A percentile compares a stretch with the other conserved stretches of the same genome.
Conservation (phyloP, 2,329 filamentous ascomycete genomes). For the Fusarium piperis region DNA sequence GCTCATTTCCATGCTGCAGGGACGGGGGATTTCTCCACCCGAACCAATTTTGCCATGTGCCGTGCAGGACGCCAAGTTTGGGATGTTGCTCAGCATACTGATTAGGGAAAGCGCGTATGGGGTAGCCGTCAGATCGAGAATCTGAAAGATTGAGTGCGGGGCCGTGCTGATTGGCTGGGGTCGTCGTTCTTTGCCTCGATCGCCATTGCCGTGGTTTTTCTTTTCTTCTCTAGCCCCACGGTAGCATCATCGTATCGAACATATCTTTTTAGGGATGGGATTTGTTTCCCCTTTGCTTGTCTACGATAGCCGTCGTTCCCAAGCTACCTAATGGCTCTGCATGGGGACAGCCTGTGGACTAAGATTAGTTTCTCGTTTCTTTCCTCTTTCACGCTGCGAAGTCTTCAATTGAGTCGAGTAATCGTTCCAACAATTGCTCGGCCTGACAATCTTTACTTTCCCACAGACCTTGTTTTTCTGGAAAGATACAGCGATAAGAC, state of each 20-base stretch:
- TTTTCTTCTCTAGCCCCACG: background rate
- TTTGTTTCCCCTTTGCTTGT: background rate
- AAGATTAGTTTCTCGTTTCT: background rate
- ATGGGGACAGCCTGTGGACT: background rate
- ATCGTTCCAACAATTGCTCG: background rate
- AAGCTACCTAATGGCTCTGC: background rate
- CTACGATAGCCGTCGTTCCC: background rate
- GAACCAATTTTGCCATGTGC: constrained; percentile 26
- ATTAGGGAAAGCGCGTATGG: constrained; percentile 32
- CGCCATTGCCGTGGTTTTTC: background rate
- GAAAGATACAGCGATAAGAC: background rate
- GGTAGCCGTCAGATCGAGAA: constrained; percentile 33
- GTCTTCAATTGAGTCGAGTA: background rate
- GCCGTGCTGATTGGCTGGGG: constrained; percentile 19
- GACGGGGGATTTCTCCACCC: constrained; percentile 19
- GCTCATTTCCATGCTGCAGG: constrained; percentile 20
- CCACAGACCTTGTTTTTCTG: background rate
- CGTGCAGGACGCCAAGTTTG: constrained; percentile 30
- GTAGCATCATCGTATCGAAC: background rate
- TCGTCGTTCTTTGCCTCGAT: background rate
- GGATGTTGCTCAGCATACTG: constrained; percentile 31
- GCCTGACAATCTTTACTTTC: background rate
- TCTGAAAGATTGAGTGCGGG: constrained; percentile 30
- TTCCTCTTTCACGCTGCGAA: background rate
- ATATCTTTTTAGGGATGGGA: background rate